Conservation (phyloP, 2,329 filamentous ascomycete genomes). For the Rhynchosporium agropyri region DNA sequence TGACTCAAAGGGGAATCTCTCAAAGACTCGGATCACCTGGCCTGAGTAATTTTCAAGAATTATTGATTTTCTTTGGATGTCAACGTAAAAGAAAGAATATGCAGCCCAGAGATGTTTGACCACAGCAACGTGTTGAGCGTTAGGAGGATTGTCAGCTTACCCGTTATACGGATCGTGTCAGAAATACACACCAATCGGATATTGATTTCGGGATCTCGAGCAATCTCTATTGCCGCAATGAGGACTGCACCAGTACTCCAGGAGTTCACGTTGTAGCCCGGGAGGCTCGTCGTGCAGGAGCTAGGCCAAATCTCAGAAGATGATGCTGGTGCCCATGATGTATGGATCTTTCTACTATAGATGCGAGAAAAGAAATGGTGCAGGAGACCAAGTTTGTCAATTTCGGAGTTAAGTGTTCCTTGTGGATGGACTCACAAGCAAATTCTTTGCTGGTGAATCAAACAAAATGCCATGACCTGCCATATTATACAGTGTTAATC, state of each 20-base stretch:
- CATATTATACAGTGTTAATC: not conserved
- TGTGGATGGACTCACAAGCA: not conserved
- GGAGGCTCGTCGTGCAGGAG: not conserved
- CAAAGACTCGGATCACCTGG: too few species aligned
- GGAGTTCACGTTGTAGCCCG: not conserved
- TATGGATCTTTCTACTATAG: not conserved
- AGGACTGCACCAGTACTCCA: not conserved
- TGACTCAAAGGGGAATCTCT: too few species aligned
- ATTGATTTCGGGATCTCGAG: not conserved
- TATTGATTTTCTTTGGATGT: too few species aligned
- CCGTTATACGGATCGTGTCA: not conserved
- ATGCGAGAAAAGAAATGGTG: not conserved
- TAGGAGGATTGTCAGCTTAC: conserved; percentile 1
- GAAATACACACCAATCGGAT: not conserved
- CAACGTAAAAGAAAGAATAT: too few species aligned
- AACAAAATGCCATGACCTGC: not conserved
- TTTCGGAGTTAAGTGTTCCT: not conserved
- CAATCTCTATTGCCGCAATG: conserved; percentile 3
- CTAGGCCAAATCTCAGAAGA: not conserved
- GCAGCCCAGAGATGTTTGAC: not conserved
- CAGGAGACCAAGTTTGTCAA: not conserved
- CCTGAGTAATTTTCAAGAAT: too few species aligned
- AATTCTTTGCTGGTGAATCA: not conserved
- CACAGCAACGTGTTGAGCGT: not conserved
- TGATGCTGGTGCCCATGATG: not conserved